Base-by-base conservation (phyloP, 2,329 filamentous ascomycete species). In the Botryosphaeria dothidea region DNA sequence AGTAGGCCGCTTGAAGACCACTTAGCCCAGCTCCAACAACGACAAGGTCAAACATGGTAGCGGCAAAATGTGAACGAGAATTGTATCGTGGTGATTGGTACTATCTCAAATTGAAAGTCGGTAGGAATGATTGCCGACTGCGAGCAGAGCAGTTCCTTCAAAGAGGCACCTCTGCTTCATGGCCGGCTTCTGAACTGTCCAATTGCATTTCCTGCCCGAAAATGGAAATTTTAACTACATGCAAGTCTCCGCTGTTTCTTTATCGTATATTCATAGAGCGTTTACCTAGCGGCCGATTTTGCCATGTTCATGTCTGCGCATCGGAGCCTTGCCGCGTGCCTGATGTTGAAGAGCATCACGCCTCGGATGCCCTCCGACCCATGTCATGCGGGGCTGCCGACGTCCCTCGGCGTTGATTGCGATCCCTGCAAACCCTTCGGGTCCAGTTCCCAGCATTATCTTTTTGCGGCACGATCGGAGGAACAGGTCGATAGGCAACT, bases 21-120 rank as follows among this genome's bases (percentile, higher is more conserved):
- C 72, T 69, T 2, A 74, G 68, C 17, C 83, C 83, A 0, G 80
- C 82, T 1, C 83, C 83, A 15, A 84, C 70, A 15, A 84, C 71
- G 13, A 80, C 62, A 9, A 73, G 19, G 17, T 51, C 48, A 25
- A 51, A 19, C 48, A 51, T 51, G 11, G 21, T 48, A 3, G 2
- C 19, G 19, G 4, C 9, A 48, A 13, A 21, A 3, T 4, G 21
- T 48, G 3, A 7, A 23, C 3, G n/a, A 19, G 19, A 6, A 19
- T 23, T 48, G n/a, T 4, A 2, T 15, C 7, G 19, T 48, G 9
- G 11, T 45, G 41, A n/a, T n/a, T n/a, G n/a, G n/a, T 11, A 34
- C 31, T 34, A 2, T 34, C 31, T 34, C 13, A 11, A 8, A 34
- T 34, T 6, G 2, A 34, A 11, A 34, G n/a, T n/a, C n/a, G n/a